Base-by-base conservation (phyloP, 768 basidiomycete genomes). In the Tylopilus rubrobrunneus region DNA sequence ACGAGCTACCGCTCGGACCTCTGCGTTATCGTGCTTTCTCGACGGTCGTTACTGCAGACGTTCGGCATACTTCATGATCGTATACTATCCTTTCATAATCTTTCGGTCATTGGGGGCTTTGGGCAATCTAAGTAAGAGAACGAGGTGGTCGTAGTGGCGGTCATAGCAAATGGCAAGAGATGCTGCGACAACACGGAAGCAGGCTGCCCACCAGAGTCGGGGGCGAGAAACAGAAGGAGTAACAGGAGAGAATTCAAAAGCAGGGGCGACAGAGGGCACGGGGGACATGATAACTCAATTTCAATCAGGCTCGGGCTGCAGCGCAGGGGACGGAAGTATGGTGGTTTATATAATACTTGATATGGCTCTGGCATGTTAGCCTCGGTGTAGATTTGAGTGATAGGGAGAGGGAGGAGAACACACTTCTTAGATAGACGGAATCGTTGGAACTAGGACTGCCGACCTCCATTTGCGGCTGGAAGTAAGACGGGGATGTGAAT, bases 211-310 rank as follows among this genome's bases (percentile, higher is more conserved):
- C n/a, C n/a, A n/a, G n/a, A n/a, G n/a, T n/a, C n/a, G n/a, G n/a
- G n/a, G n/a, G n/a, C n/a, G n/a, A n/a, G n/a, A n/a, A n/a, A n/a
- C n/a, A n/a, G n/a, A n/a, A n/a, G n/a, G n/a, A n/a, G n/a, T n/a
- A 23, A 40, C 5, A 1, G 55, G 0, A 12, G 56, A 49, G 31
- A 43, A n/a, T 14, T 41, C 17, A 17, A 51, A 50, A n/a, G 42
- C 48, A 53, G 56, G 44, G 54, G 36, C 37, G 53, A 56, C 49
- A 58, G 56, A 45, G 0, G 57, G 53, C 4, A 64, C 51, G 3
- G 63, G 57, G 40, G 60, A 57, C 63, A 64, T 62, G 52, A 54
- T 47, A 0, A 28, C 44, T 55, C 48, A 29, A 54, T 37, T 4
- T 10, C 7, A 45, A 44, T 25, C 11, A n/a, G n/a, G n/a, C n/a